Evolutionary conservation across 2,329 filamentous ascomycete species (phyloP), one percentile per base, ranked within the genome.

Genomic region (Diaporthe capsici): DNA sequence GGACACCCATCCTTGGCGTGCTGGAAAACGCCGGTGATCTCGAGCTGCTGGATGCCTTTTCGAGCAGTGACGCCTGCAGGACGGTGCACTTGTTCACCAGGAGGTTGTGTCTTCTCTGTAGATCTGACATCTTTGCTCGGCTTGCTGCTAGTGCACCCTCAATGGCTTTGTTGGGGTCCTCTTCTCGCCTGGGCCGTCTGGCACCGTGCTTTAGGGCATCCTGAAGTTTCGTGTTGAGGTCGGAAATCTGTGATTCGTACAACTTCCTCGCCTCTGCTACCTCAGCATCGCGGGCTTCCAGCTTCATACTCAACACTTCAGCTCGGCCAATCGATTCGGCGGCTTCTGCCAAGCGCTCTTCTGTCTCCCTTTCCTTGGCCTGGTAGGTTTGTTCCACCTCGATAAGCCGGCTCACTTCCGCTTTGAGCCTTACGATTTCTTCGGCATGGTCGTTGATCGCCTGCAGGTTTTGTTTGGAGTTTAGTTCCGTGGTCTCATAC

Each of bases 401-500:
- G n/a, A 90, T 89, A 39, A 94, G 85, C 39, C 90, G 87, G 31
- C 88, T 86, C 2, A 94, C 88, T 78, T 94, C 90, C 0, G 84
- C 84, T 75, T 89, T 89, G 22, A 95, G 84, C 47, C 87, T 85
- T 76, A 91, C 89, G 63, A 94, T 84, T 79, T 94, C 91, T 67
- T 89, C 87, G 3, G 90, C 85, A 71, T 90, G 90, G 22, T 90
- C 87, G 80, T 94, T 90, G 47, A 92, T 88, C 15, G 91, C 89
- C 79, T 92, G 89, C 78, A 93, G 86, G 73, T 91, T 90, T 80
- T 95, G 92, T 76, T 91, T 88, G 74, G 90, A 88, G 72, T 88
- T 88, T 44, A 93, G 83, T 80, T 94, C 93, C 76, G 91, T 90
- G 8, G 92, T 90, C 83, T 97, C 94, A 0, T 90, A 91, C 44